Base-by-base conservation (phyloP, 805 yeast species). In the Metahyphopichia silvanorum region DNA sequence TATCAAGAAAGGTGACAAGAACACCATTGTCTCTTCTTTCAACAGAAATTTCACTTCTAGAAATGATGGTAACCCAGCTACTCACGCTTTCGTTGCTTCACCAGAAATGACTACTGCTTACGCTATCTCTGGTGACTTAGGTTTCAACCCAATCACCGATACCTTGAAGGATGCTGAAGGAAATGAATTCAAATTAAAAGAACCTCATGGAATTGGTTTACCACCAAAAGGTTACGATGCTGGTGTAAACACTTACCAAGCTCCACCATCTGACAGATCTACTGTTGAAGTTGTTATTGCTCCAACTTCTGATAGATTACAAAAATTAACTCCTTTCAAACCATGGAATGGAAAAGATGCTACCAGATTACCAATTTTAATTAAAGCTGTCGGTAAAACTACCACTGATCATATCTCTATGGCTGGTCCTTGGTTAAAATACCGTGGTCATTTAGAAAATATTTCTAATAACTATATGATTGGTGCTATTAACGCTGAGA, bases 341-440 rank as follows among this genome's bases (percentile, higher is more conserved):
- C 73, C 95, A 48, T 91, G 97, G 96, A 83, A 91, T 63, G 97
- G 97, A 65, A 84, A 87, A 76, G 98, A 91, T 62, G 87, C 94
- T 54, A 61, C 66, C 48, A 74, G 75, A 60, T 71, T 91, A 76
- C 97, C 96, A 69, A 91, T 91, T 55, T 81, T 91, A 71, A 86
- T 91, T 71, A 91, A 93, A 76, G 86, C 96, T 50, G 74, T 82
- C 44, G 98, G 97, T 74, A 91, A 91, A 79, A 89, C 97, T 66
- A 91, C 98, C 56, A 91, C 98, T 53, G 98, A 91, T 75, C 98
- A 91, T 74, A 91, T 91, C 58, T 91, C 98, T 57, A 89, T 87
- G 95, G 98, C 98, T 61, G 98, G 98, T 73, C 97, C 98, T 62
- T 91, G 98, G 98, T 85, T 91, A 79, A 91, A 91, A 76, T 91